These are phyloP conservation scores for Russula lepida DNA, from an alignment of 768 basidiomycete species.

Conservation along the genomic window DNA sequence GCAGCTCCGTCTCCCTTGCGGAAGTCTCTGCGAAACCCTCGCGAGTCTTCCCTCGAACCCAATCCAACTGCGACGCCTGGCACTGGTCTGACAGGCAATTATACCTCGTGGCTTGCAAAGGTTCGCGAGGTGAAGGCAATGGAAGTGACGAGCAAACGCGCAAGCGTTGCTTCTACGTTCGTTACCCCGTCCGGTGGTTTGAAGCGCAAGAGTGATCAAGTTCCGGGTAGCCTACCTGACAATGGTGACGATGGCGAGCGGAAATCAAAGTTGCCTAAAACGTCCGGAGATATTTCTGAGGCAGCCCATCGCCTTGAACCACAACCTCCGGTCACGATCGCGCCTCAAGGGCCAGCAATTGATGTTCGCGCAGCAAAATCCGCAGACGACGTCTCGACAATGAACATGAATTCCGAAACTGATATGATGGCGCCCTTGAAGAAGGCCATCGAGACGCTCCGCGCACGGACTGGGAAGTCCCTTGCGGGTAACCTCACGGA, in stretches of 20 bases:
- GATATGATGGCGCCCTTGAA: slow-evolving; percentile 61
- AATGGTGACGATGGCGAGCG: slow-evolving; percentile 24
- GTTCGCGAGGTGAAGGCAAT: slow-evolving; percentile 59
- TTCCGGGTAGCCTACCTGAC: slow-evolving; percentile 17
- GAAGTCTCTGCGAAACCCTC: slow-evolving; percentile 50
- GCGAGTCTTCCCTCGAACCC: slow-evolving; percentile 33
- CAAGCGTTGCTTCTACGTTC: slow-evolving; percentile 17
- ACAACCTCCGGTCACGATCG: not conserved
- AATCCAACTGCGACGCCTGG: slow-evolving; percentile 26
- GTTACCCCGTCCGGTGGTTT: slow-evolving; percentile 7
- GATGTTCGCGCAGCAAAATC: slow-evolving; percentile 4
- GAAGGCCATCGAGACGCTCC: slow-evolving; percentile 61
- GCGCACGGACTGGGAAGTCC: slow-evolving; percentile 54
- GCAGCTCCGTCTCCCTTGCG: slow-evolving; percentile 62
- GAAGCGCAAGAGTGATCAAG: slow-evolving; percentile 60
- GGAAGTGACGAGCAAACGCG: slow-evolving; percentile 26
- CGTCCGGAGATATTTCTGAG: slow-evolving; percentile 24
- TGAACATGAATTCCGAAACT: slow-evolving; percentile 25
- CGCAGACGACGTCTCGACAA: not conserved
- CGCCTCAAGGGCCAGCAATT: not conserved
- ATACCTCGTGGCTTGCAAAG: slow-evolving; percentile 76
- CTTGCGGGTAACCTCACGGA: slow-evolving; percentile 37
- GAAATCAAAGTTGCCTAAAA: slow-evolving; percentile 44
- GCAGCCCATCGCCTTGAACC: not conserved
- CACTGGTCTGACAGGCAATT: slow-evolving; percentile 44